phyloP scores from a whole-genome alignment of 805 yeast genomes.

The Metschnikowia lochheadii region DNA sequence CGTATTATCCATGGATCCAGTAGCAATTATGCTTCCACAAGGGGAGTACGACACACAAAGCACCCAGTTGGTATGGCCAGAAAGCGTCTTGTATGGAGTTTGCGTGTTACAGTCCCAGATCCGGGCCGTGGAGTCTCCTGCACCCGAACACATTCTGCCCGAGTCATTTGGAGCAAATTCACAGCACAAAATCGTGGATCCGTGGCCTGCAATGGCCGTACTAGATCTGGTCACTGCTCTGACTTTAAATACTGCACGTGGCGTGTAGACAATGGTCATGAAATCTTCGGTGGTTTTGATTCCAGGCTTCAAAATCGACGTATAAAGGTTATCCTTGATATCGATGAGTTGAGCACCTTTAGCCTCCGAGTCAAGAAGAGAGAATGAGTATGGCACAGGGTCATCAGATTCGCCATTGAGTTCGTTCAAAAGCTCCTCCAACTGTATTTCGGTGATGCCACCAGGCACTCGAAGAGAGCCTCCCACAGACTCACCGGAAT shows the following conservation, averaged over 20 bases:
- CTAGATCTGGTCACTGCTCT: conserved; percentile 85
- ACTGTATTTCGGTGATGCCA: conserved; percentile 73
- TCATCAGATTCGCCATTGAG: conserved; percentile 68
- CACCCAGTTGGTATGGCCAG: conserved; percentile 93
- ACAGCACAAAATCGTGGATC: conserved; percentile 85
- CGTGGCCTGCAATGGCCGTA: conserved; percentile 93
- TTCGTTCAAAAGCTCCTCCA: conserved; percentile 83
- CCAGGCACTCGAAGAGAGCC: conserved; percentile 91
- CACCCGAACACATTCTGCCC: conserved; percentile 85
- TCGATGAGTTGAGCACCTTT: conserved; percentile 52
- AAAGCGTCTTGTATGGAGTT: conserved; percentile 75
- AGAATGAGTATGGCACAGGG: conserved; percentile 85
- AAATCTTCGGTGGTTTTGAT: conserved; percentile 89
- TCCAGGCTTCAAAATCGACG: conserved; percentile 81
- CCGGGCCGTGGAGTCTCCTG: conserved; percentile 94
- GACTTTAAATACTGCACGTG: conserved; percentile 92
- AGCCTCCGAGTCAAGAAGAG: conserved; percentile 46
- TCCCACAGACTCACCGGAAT: conserved; percentile 82
- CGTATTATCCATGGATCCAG: conserved; percentile 93
- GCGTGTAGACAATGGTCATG: conserved; percentile 85
- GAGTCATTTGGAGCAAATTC: conserved; percentile 91
- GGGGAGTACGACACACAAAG: conserved; percentile 90
- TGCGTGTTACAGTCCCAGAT: conserved; percentile 96
- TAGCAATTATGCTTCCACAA: conserved; percentile 84
- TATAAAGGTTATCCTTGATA: conserved; percentile 71